phyloP scores from a whole-genome alignment of 345 rosid species.

The Hevea brasiliensis region DNA sequence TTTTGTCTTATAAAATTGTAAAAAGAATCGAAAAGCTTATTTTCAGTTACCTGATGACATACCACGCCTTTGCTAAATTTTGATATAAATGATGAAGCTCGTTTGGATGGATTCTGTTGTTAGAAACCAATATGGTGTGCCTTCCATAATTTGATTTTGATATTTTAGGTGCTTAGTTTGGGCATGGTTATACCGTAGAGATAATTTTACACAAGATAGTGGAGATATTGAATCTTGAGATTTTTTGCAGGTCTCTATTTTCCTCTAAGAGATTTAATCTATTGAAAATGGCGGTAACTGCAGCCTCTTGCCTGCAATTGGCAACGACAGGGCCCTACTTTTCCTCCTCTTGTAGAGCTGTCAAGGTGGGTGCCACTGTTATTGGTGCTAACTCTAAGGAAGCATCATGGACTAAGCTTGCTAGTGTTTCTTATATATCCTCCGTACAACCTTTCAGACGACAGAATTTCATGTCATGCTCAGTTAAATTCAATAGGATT shows the following conservation, averaged over 20 bases:
- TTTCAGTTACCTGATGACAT: too few relatives aligned
- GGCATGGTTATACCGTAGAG: too few relatives aligned
- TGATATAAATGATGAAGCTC: too few relatives aligned
- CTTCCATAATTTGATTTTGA: too few relatives aligned
- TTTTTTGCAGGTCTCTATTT: slow-evolving; percentile 25
- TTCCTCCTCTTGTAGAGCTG: slow-evolving; percentile 43
- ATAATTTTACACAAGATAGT: too few relatives aligned
- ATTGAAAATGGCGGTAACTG: slow-evolving; percentile 57
- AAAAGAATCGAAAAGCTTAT: too few relatives aligned
- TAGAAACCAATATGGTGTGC: too few relatives aligned
- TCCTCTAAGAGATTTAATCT: slow-evolving; percentile 20
- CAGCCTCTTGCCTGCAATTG: slow-evolving; percentile 61
- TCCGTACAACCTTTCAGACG: slow-evolving; percentile 36
- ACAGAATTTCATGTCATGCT: slow-evolving; percentile 32
- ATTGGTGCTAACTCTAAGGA: slow-evolving; percentile 40
- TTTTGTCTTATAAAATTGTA: too few relatives aligned
- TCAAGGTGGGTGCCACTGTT: slow-evolving; percentile 44
- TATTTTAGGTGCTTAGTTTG: too few relatives aligned
- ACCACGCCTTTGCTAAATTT: too few relatives aligned
- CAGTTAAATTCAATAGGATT: slow-evolving; percentile 37
- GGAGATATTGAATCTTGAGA: neutral
- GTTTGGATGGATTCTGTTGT: too few relatives aligned
- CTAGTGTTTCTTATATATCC: slow-evolving; percentile 50
- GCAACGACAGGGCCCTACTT: slow-evolving; percentile 52
- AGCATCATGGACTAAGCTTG: slow-evolving; percentile 52